phyloP scores from a whole-genome alignment of 495 filamentous ascomycete genomes.

The Penicillium antarcticum region DNA sequence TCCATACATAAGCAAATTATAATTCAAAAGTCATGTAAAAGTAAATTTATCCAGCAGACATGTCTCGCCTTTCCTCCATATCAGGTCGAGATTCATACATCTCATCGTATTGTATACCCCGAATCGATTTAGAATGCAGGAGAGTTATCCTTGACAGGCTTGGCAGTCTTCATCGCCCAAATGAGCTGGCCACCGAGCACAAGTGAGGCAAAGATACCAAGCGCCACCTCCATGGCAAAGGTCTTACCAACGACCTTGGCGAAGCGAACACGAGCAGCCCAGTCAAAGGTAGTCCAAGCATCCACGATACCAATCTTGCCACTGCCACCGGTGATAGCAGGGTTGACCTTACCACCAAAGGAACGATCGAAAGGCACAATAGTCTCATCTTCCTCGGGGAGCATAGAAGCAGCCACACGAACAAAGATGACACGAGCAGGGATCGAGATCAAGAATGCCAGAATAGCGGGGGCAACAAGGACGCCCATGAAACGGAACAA shows the following conservation, averaged over 20 bases:
- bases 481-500: slow-evolving; percentile 33
- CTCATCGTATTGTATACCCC: not conserved
- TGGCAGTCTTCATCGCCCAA: slow-evolving; percentile 11
- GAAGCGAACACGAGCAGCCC: slow-evolving; percentile 61
- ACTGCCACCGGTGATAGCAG: slow-evolving; percentile 64
- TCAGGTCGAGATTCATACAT: not conserved
- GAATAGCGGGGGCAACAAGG: slow-evolving; percentile 29
- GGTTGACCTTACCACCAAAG: slow-evolving; percentile 57
- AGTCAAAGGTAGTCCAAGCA: slow-evolving; percentile 68
- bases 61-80: not conserved
- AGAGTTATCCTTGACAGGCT: not conserved
- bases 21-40: not conserved
- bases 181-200: slow-evolving; percentile 34
- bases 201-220: slow-evolving; percentile 39
- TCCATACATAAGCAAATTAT: too few species aligned
- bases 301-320: slow-evolving; percentile 65
- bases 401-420: slow-evolving; percentile 69
- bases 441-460: slow-evolving; percentile 50
- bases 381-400: slow-evolving; percentile 64
- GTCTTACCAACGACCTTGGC: slow-evolving; percentile 68
- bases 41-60: not conserved
- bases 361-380: slow-evolving; percentile 76
- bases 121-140: not conserved
- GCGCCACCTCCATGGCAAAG: slow-evolving; percentile 45
- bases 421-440: slow-evolving; percentile 61